Evolutionary conservation across 495 filamentous ascomycete species (phyloP), one percentile per base, ranked within the genome.

Genomic region (Penicillium steckii): DNA sequence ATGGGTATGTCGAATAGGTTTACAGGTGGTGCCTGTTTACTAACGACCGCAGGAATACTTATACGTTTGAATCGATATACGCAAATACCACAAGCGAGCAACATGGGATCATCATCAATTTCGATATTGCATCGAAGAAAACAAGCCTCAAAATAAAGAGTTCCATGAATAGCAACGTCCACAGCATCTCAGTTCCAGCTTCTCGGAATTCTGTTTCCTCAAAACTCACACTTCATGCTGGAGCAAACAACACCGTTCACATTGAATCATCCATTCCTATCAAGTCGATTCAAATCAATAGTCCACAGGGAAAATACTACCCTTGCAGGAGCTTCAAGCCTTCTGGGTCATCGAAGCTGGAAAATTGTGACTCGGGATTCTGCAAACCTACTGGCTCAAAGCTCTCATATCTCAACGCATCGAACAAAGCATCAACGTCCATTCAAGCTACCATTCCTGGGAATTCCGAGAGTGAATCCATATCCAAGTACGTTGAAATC

Each of bases 401-500:
- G 21, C 38, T 41, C 3, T 41, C 38, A 12, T 41, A 41, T 19
- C 18, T 41, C 6, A 46, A 42, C 12, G 57, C 43, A 2, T 45
- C 46, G 22, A 60, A 54, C 4, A 32, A 24, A 1, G 44, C 64
- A 8, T 40, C 38, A 2, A 19, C 67, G 19, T 58, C 38, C 5
- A 59, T 74, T 23, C 38, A 56, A 1, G 66, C 3, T 57, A 55
- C 5, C 52, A 52, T 29, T 23, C 15, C 43, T 2, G 13, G 8
- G 15, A n/a, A 18, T 22, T 44, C 6, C 18, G 8, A 37, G 33
- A 37, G 18, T n/a, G 33, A 17, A 27, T 21, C 48, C 0, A 57
- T 60, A 1, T 56, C 55, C 6, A 78, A 77, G 52, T 70, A 72
- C 23, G 25, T 77, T 4, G 71, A 72, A 18, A 49, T 80, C 10